phyloP scores from a whole-genome alignment of 75 land plant genomes.

The Cunninghamia lanceolata region DNA sequence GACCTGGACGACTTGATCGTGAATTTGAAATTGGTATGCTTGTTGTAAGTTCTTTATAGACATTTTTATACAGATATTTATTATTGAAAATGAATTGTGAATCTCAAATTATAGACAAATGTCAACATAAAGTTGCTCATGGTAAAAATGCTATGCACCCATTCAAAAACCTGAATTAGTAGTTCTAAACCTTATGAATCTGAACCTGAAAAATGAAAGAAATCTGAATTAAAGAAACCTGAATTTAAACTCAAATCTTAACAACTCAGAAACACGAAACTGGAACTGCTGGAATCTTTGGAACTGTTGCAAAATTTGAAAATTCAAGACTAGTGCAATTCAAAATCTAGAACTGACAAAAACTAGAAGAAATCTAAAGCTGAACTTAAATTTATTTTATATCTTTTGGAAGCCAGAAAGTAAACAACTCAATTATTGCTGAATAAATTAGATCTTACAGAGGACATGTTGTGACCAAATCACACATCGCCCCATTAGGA shows the following conservation, averaged over 20 bases:
- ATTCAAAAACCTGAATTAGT: neutral
- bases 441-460: neutral
- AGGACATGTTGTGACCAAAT: too few species aligned
- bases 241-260: neutral
- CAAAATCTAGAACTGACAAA: neutral
- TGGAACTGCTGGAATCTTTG: neutral
- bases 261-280: neutral
- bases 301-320: neutral
- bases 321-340: neutral
- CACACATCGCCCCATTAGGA: too few species aligned
- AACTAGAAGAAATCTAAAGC: neutral
- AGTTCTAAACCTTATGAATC: neutral
- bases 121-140: neutral
- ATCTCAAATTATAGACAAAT: neutral
- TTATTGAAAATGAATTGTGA: neutral
- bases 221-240: neutral
- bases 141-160: neutral
- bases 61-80: neutral
- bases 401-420: neutral
- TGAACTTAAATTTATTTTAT: neutral
- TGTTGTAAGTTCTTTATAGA: neutral
- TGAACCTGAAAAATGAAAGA: neutral
- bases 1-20: constrained; percentile 93
- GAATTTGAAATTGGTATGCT: constrained; percentile 93
- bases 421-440: too few species aligned